Evolutionary conservation across 306 rosid genomes (phyloP), one percentile per base, ranked within the genome.

Genomic region (Hippophae rhamnoides): DNA sequence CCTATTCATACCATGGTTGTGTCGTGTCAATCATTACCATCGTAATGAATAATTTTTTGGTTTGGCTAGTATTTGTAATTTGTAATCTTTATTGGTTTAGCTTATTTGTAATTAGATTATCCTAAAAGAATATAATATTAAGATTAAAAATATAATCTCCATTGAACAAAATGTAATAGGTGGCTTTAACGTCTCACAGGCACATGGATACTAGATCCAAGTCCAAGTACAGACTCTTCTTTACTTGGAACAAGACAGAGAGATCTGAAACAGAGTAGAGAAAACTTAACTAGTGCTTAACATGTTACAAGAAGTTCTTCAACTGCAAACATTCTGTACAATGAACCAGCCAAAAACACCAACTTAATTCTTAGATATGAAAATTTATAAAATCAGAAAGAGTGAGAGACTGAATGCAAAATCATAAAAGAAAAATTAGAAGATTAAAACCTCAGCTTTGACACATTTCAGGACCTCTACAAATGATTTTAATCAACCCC

Each of bases 291-390:
- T 31, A 31, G 55, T 46, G 61, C 60, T 57, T 14, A 48, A 56
- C 62, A 57, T 67, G 46, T 56, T 27, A 56, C 31, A 8, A 31
- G 52, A 66, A 62, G 61, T 55, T 64, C 74, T 62, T 69, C 55
- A 63, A 72, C 78, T 43, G 70, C 81, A 63, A 72, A 56, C 75
- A 69, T 66, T 83, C 79, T 81, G 78, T 81, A 81, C 90, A 83
- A 7, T 49, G 54, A 68, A 72, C 74, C 74, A 77, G 58, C 68
- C 65, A 73, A 74, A 83, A 61, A 60, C 47, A 66, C 63, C 55
- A 65, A 40, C 40, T 31, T 31, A 9, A 65, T 13, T 75, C 70
- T 57, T 54, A 23, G n/a, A 57, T 45, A 63, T 62, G 43, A 63
- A 59, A 53, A 60, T 13, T 26, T 9, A 31, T 51, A 47, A 10